A percentile compares a stretch with the other conserved stretches of the same genome.
These are phyloP conservation scores for Pythium sp. DNA, from an alignment of 352 stramenopile genomes.

Conservation along the genomic window DNA sequence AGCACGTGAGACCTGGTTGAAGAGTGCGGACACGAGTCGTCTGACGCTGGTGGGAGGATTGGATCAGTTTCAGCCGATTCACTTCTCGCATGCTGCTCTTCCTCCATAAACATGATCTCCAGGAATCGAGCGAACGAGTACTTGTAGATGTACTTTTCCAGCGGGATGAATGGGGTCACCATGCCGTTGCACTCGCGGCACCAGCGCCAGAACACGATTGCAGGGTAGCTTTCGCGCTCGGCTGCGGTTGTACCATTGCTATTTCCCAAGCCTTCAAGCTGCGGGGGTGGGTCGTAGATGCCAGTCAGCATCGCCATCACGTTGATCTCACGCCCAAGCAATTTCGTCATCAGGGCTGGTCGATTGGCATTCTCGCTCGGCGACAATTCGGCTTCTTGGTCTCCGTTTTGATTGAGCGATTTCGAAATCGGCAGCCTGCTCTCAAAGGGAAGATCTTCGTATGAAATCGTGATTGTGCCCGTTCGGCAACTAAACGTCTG, in stretches of 20 bases:
- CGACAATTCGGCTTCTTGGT: slow-evolving; percentile 18
- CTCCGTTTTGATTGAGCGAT: slow-evolving; percentile 33
- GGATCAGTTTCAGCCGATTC: background rate
- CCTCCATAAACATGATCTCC: slow-evolving; percentile 94
- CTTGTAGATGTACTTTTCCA: slow-evolving; percentile 94
- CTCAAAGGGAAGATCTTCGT: slow-evolving; percentile 75
- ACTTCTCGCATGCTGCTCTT: slow-evolving; percentile 32
- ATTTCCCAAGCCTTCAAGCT: slow-evolving; percentile 11
- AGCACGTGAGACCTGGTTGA: slow-evolving; percentile 66
- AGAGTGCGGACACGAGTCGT: slow-evolving; percentile 36
- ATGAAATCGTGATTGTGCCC: slow-evolving; percentile 77
- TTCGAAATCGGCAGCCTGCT: slow-evolving; percentile 36
- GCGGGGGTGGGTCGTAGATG: slow-evolving; percentile 27
- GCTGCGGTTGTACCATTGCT: slow-evolving; percentile 12
- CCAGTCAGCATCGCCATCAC: slow-evolving; percentile 39
- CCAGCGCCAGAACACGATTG: slow-evolving; percentile 97
- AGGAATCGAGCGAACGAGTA: slow-evolving; percentile 98
- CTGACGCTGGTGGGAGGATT: slow-evolving; percentile 14
- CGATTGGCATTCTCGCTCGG: slow-evolving; percentile 15
- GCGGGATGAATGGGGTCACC: slow-evolving; percentile 87
- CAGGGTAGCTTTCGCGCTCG: slow-evolving; percentile 36
- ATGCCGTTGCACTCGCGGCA: slow-evolving; percentile 93
- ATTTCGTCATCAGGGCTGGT: slow-evolving; percentile 23
- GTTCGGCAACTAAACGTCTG: slow-evolving; percentile 75
- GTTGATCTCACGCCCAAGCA: slow-evolving; percentile 40